Evolutionary conservation across 2,329 filamentous ascomycete species (phyloP), one percentile per base, ranked within the genome.

Genomic region (Aspergillus felis): DNA sequence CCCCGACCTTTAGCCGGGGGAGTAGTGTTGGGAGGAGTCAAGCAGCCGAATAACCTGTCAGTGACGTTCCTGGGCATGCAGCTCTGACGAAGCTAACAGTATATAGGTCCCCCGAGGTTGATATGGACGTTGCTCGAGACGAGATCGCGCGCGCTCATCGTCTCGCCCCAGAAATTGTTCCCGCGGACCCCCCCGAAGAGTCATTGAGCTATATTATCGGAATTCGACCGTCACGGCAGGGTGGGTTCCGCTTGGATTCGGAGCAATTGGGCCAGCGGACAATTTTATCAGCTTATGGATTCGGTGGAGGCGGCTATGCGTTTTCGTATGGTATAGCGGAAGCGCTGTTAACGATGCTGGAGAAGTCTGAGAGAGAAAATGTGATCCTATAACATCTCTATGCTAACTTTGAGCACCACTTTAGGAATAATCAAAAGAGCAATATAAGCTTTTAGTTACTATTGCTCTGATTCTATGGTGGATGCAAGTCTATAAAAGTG

Each of bases 81-180:
- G 24, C 14, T 3, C 17, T 22, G 25, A 9, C 14, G 25, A 24
- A 17, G 7, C 20, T 51, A 20, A 51, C 24, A 20, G 9, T 24
- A 12, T 24, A 12, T 29, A 74, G 71, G 24, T 74, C 71, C 22
- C 67, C 71, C 7, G 68, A 75, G 17, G 64, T 73, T 14, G 71
- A 75, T 57, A 63, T 71, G 60, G 68, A 72, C 2, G 72, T 75
- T 41, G 70, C 68, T 1, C 66, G 64, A n/a, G 72, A 75, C 55
- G 73, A 75, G 53, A 74, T 75, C 50, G 62, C 69, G n/a, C 73
- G 73, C 25, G 70, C 72, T 10, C 73, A 75, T 59, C 65, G 64
- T 44, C 68, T 75, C n/a, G 72, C 73, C 1, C 72, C 73, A 0
- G 67, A 73, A 1, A 62, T 75, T 44, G 69, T 75, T 5, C 73